These are phyloP conservation scores for Penicillium chermesinum DNA, from an alignment of 495 filamentous ascomycete genomes.

Conservation along the genomic window DNA sequence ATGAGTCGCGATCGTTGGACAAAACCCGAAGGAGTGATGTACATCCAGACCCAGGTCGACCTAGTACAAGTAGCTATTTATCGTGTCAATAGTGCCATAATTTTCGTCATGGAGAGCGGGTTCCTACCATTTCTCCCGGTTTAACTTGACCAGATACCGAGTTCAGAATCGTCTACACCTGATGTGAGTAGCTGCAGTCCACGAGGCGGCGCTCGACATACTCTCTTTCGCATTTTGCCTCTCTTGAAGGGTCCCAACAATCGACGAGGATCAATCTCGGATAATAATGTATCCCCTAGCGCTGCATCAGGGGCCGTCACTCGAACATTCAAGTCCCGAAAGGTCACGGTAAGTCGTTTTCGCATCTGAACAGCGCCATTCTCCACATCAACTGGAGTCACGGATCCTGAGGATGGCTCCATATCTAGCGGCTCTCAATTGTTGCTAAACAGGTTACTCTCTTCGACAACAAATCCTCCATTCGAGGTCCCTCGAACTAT, in stretches of 20 bases:
- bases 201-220: slow-evolving; percentile 8
- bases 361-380: slow-evolving; percentile 14
- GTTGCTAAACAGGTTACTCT: too few relatives aligned
- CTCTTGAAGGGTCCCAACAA: slow-evolving; percentile 16
- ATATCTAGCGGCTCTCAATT: slow-evolving; percentile 6
- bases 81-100: not conserved
- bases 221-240: slow-evolving; percentile 24
- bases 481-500: not conserved
- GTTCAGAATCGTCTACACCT: slow-evolving; percentile 31
- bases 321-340: slow-evolving; percentile 31
- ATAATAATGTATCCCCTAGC: slow-evolving; percentile 33
- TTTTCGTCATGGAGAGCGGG: not conserved
- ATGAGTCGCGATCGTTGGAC: slow-evolving; percentile 34
- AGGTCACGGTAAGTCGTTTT: slow-evolving; percentile 36
- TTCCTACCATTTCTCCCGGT: slow-evolving; percentile 40
- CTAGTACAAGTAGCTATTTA: slow-evolving; percentile 37
- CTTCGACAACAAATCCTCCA: too few relatives aligned
- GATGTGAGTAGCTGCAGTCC: not conserved
- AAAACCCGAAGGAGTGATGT: slow-evolving; percentile 37
- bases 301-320: slow-evolving; percentile 39
- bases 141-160: slow-evolving; percentile 33
- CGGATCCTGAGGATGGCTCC: slow-evolving; percentile 33
- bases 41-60: slow-evolving; percentile 41
- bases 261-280: slow-evolving; percentile 32
- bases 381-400: slow-evolving; percentile 30